Conservation (phyloP, 2,329 filamentous ascomycete genomes). For the Pseudogymnoascus sp. region DNA sequence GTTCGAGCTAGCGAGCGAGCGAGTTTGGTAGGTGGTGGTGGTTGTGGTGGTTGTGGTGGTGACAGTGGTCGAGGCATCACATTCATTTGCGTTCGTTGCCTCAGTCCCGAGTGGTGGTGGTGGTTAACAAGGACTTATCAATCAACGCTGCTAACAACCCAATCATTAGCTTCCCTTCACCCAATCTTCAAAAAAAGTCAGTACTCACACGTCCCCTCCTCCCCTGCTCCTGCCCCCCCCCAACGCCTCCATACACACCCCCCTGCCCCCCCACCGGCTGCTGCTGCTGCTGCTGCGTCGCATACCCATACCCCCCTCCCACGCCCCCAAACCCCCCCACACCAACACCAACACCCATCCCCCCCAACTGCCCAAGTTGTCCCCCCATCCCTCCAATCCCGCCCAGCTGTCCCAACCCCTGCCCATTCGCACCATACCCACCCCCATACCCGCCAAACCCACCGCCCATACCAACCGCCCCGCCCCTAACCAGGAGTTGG, state of each 20-base stretch:
- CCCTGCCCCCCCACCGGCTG: background rate
- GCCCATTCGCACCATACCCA: background rate
- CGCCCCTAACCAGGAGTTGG: background rate
- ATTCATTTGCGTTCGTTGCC: too few species aligned
- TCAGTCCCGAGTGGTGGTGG: too few species aligned
- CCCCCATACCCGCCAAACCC: background rate
- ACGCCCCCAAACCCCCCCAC: background rate
- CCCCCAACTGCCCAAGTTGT: background rate
- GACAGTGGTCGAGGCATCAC: too few species aligned
- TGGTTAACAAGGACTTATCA: too few species aligned
- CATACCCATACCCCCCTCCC: background rate
- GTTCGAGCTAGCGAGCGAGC: too few species aligned
- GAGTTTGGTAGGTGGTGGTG: too few species aligned
- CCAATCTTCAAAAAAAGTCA: too few species aligned
- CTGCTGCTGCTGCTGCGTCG: too few species aligned
- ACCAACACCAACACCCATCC: background rate
- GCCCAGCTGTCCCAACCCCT: background rate
- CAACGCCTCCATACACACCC: background rate
- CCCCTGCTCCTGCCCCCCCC: background rate
- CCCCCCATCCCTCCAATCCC: too few species aligned
- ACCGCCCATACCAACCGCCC: background rate
- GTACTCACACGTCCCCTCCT: background rate
- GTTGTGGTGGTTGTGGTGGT: too few species aligned
- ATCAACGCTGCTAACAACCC: too few species aligned
- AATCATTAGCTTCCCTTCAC: too few species aligned